These are phyloP conservation scores for Pseudozyma tsukubaensis DNA, from an alignment of 1,284 basidiomycete species.

Conservation along the genomic window DNA sequence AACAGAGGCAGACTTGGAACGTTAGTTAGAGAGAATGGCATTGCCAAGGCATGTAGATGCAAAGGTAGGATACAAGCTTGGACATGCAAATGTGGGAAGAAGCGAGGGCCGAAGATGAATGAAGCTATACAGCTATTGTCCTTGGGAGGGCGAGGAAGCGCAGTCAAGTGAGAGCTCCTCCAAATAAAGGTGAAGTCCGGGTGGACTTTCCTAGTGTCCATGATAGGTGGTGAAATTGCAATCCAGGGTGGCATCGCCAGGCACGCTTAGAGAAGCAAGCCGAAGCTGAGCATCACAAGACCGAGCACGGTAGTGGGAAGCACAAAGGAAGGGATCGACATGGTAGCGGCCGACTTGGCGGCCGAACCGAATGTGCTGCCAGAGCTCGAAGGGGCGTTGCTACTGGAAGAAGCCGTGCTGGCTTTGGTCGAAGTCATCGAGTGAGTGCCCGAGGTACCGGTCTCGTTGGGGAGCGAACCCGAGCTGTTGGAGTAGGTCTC, in stretches of 20 bases:
- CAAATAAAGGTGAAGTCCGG: too few relatives aligned
- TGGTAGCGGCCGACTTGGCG: constrained; percentile 18
- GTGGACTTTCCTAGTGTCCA: not conserved
- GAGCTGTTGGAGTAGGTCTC: constrained; percentile 61
- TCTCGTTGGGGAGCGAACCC: constrained; percentile 46
- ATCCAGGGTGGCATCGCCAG: not conserved
- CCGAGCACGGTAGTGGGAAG: constrained; percentile 33
- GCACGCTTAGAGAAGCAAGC: constrained; percentile 22
- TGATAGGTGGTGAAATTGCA: not conserved
- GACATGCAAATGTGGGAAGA: too few relatives aligned
- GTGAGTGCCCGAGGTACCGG: constrained; percentile 37
- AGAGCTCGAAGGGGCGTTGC: constrained; percentile 16
- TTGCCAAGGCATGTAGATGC: too few relatives aligned
- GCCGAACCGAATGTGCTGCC: constrained; percentile 4
- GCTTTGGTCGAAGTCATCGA: constrained; percentile 28
- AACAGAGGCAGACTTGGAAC: too few relatives aligned
- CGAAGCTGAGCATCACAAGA: constrained; percentile 33
- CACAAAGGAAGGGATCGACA: constrained; percentile 20
- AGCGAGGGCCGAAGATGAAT: too few relatives aligned
- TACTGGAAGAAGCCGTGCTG: constrained; percentile 23
- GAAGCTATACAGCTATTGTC: too few relatives aligned
- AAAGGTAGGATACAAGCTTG: too few relatives aligned
- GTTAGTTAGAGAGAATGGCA: too few relatives aligned
- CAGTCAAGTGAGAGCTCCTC: too few relatives aligned
- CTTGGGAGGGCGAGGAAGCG: too few relatives aligned